Evolutionary conservation across 2,329 filamentous ascomycete genomes (phyloP), one percentile per base, ranked within the genome.

Genomic region (Pseudocercospora fijiensis): DNA sequence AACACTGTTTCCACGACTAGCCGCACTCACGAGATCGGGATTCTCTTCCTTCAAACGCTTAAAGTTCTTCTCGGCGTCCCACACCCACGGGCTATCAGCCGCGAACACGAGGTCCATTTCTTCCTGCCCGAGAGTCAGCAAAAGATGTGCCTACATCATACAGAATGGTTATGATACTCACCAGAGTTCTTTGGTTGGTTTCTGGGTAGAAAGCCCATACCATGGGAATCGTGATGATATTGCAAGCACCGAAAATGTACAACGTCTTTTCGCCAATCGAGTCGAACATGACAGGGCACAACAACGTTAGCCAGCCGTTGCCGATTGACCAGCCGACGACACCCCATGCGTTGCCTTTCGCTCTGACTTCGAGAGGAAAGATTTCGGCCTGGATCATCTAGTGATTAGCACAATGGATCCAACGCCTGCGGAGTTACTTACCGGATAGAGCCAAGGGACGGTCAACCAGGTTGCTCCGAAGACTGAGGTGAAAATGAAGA

Each of bases 251-350:
- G 69, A 92, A 92, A 57, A 92, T 87, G 73, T 91, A 90, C 0
- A 91, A 79, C 0, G 88, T 91, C 71, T 90, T 90, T 66, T 90
- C 87, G 22, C 84, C 82, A 58, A 92, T 85, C 5, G 81, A 79
- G 61, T 80, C 77, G 72, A 90, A 88, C 77, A 88, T 88, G n/a
- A 77, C 72, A 0, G 78, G 78, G n/a, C 74, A 76, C 1, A 79
- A 72, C 0, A 80, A 70, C 0, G 76, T 75, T 30, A 70, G 47
- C 73, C 87, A 90, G 16, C 88, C 88, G 67, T 91, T 91, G 0
- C 90, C 89, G 57, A 92, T 90, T 13, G 82, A 85, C 90, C 89
- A 92, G 0, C 90, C 89, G 0, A 91, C 84, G 0, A 92, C 89
- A 20, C 90, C 89, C 84, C 86, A 91, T 0, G 89, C 88, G 65